These are phyloP conservation scores for Kwoniella europaea DNA, from an alignment of 768 basidiomycete genomes.

Conservation along the genomic window DNA sequence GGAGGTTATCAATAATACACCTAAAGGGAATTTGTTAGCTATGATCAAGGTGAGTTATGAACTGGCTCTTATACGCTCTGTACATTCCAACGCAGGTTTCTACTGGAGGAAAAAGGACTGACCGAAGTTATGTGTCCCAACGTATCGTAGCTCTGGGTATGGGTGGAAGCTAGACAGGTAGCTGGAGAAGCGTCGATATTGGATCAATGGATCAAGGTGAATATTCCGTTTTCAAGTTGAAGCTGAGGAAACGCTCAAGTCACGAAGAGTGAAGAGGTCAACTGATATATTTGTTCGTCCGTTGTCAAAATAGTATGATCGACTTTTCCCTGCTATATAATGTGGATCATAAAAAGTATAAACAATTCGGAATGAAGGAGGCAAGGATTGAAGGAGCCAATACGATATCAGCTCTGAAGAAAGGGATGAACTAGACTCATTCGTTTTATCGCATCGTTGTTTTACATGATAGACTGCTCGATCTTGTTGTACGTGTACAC, in stretches of 20 bases:
- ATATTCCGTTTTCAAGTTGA: not conserved
- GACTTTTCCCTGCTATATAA: conserved; percentile 25
- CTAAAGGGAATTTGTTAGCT: conserved; percentile 75
- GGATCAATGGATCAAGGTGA: conserved; percentile 77
- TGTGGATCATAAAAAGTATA: not conserved
- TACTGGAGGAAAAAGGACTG: no score
- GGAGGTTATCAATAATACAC: conserved; percentile 67
- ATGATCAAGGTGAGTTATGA: conserved; percentile 75
- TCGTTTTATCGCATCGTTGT: not conserved
- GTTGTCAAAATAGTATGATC: conserved; percentile 16
- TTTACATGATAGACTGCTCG: not conserved
- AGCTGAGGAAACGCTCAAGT: not conserved
- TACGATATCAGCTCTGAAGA: not conserved
- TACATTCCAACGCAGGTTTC: no score
- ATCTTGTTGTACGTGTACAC: conserved; percentile 1
- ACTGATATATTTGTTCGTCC: no score
- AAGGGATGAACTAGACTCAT: not conserved
- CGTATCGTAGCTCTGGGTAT: conserved; percentile 77
- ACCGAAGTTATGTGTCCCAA: not conserved
- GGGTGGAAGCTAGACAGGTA: conserved; percentile 87
- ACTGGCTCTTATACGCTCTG: no score
- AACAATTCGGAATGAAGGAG: not conserved
- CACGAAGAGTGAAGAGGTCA: no score
- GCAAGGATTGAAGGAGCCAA: not conserved
- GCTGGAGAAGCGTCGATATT: conserved; percentile 74